Evolutionary conservation across 306 rosid genomes (phyloP), one percentile per base, ranked within the genome.

Genomic region (Fagus sylvatica): DNA sequence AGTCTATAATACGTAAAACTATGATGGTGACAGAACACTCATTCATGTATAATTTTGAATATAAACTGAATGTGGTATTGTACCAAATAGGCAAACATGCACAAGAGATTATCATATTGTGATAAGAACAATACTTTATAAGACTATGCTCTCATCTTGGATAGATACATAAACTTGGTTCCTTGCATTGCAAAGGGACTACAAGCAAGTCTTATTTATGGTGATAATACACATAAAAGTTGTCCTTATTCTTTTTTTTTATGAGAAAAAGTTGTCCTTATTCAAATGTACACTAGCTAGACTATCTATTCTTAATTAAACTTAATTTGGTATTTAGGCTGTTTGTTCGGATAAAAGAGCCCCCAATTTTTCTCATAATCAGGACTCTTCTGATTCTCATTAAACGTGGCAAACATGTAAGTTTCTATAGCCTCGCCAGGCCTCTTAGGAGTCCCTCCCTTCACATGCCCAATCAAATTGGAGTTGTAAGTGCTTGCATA

Each of bases 401-500:
- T 72, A 80, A 86, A 86, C 85, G 70, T 74, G 43, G 89, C 67
- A 42, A 81, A 84, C 32, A 87, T 11, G 7, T 79, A 86, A 28
- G 90, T 76, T 5, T 87, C 87, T 5, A 87, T 56, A 13, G 76
- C 54, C 19, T 1, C 68, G 6, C 65, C 46, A 5, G 68, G 80
- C 75, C 43, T 82, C 84, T 82, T 82, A 3, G 87, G 91, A 7
- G 87, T 87, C 54, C 85, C 85, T 8, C 49, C 46, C 80, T 61
- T 76, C 17, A 83, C 87, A 69, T 85, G 88, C 1, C 62, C 13
- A 39, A 85, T 72, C 77, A 89, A 60, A 4, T 83, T 84, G 1
- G 77, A 76, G 15, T 84, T 78, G 9, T 86, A 88, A 49, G 83
- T 82, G 51, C 80, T 69, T 11, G 89, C 92, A 76, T 82, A 80